A percentile compares a stretch with the other conserved stretches of the same genome.
Conservation (phyloP, 495 filamentous ascomycete genomes). For the Aspergillus sclerotiicarbonarius region DNA sequence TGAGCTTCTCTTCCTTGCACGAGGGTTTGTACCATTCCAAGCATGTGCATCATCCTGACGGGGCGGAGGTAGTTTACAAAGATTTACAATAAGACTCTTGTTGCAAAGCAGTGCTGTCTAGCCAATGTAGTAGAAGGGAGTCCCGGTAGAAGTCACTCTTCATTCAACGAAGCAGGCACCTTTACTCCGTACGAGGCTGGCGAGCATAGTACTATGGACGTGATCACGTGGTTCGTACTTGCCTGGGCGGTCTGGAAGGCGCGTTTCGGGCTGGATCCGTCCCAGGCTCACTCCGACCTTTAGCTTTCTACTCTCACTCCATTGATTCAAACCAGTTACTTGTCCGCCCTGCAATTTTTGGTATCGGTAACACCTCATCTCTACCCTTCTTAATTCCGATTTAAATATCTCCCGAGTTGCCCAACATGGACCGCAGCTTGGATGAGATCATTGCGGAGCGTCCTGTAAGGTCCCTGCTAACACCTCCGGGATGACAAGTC, state of each 20-base stretch:
- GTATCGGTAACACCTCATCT: neutral
- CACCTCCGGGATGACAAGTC: neutral
- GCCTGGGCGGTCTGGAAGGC: slow-evolving; percentile 1
- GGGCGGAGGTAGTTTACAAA: slow-evolving; percentile 8
- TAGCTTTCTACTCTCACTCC: slow-evolving; percentile 6
- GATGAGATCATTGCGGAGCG: slow-evolving; percentile 84
- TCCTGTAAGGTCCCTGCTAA: slow-evolving; percentile 52
- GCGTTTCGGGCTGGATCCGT: slow-evolving; percentile 5
- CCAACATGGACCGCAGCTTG: slow-evolving; percentile 73
- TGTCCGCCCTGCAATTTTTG: neutral
- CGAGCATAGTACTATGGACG: neutral
- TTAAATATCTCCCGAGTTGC: slow-evolving; percentile 3
- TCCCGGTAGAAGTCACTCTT: neutral
- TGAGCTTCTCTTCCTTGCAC: slow-evolving; percentile 8
- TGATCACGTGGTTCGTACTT: neutral
- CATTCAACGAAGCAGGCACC: too few species aligned
- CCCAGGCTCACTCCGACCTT: neutral
- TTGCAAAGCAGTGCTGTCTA: neutral
- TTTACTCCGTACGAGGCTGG: too few species aligned
- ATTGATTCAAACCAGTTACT: slow-evolving; percentile 4
- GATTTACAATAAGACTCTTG: neutral
- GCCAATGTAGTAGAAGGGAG: neutral
- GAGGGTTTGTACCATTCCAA: slow-evolving; percentile 1
- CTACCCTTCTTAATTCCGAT: slow-evolving; percentile 4
- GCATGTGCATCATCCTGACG: slow-evolving; percentile 1